A percentile compares a stretch with the other conserved stretches of the same genome.
Evolutionary conservation across 106 monocot genomes (phyloP).

Genomic region (Apostasia ramifera): DNA sequence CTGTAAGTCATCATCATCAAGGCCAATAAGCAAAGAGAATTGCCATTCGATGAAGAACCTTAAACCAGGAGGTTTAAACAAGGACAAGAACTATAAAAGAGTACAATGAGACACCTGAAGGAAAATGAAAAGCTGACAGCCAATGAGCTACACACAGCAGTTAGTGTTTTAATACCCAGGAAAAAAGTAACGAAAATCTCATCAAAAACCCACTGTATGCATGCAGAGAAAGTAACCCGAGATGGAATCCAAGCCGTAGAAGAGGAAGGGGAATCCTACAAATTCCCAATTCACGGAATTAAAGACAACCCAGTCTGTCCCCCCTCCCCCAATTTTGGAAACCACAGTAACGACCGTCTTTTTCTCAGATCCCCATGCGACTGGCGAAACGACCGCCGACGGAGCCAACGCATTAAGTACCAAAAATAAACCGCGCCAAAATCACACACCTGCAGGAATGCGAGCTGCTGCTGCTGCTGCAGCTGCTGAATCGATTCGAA

Average conservation of each 20-base stretch:
- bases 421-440: conserved; percentile 1
- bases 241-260: conserved; percentile 6
- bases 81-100: not conserved
- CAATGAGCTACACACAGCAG: not conserved
- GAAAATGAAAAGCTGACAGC: not conserved
- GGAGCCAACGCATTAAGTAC: not conserved
- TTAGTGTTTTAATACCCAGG: not conserved
- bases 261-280: not conserved
- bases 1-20: not conserved
- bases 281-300: not conserved
- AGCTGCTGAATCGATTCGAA: conserved; percentile 9
- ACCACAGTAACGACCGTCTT: conserved; percentile 3
- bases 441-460: conserved; percentile 35
- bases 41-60: not conserved
- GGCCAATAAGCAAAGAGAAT: not conserved
- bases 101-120: not conserved
- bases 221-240: not conserved
- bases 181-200: conserved; percentile 4
- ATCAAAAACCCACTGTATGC: not conserved
- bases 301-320: conserved; percentile 2
- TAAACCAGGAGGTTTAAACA: not conserved
- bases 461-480: conserved; percentile 34
- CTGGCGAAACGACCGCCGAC: not conserved
- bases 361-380: not conserved
- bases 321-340: conserved; percentile 8